These are phyloP conservation scores for Fraxinus sp. DNA, from an alignment of 305 asterid species.

Conservation along the genomic window DNA sequence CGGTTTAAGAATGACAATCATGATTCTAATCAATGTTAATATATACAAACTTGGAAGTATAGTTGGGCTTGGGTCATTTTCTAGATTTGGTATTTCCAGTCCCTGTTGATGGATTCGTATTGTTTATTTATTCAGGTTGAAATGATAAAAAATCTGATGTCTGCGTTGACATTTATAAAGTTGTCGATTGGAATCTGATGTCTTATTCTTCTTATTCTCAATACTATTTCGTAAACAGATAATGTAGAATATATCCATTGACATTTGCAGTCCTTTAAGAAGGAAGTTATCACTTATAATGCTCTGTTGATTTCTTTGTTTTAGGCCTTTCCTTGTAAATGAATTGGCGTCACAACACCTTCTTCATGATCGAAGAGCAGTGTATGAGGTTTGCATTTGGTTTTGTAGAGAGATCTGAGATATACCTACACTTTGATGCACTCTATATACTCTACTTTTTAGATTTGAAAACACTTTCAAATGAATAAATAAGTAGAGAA, in stretches of 20 bases:
- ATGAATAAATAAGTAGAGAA: not conserved
- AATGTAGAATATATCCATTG: conserved; percentile 4
- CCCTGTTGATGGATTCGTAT: not conserved
- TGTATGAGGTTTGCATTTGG: conserved; percentile 71
- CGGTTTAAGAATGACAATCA: not conserved
- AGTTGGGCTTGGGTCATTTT: not conserved
- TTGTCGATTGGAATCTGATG: conserved; percentile 12
- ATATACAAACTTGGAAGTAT: not conserved
- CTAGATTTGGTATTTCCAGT: not conserved
- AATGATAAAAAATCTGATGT: not conserved
- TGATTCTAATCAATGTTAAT: not conserved
- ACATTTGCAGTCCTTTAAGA: conserved; percentile 10
- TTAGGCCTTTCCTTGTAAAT: conserved; percentile 93
- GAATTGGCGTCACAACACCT: conserved; percentile 88
- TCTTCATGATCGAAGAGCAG: conserved; percentile 92
- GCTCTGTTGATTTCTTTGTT: conserved; percentile 24
- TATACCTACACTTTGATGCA: not conserved
- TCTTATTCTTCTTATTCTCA: not conserved
- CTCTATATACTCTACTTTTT: not conserved
- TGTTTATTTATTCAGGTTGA: not conserved
- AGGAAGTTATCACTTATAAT: conserved; percentile 24
- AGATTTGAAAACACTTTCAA: not conserved
- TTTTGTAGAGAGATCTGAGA: conserved; percentile 16
- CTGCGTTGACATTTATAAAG: not conserved
- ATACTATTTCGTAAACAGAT: not conserved